Evolutionary conservation across 2,329 filamentous ascomycete species (phyloP).

Genomic region (Aspergillus floridensis): DNA sequence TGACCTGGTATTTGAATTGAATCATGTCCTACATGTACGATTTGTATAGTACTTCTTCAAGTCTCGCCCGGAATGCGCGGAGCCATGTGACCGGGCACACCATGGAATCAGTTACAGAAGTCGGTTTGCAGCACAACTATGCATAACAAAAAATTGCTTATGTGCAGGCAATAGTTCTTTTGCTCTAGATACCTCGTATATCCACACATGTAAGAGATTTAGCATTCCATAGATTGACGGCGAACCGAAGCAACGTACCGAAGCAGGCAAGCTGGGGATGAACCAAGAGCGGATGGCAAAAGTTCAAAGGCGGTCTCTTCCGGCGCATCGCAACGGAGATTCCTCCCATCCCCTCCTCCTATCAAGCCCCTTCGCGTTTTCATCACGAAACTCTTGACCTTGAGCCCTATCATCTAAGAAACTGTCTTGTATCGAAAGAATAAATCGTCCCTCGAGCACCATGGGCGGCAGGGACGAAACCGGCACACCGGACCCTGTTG

Average conservation of each 20-base stretch:
- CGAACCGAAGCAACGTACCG: background rate
- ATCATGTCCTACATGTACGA: constrained; percentile 1
- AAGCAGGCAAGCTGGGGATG: constrained; percentile 4
- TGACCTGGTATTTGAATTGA: constrained; percentile 10
- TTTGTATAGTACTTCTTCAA: background rate
- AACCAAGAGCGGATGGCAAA: constrained; percentile 18
- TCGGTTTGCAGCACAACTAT: background rate
- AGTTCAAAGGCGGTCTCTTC: constrained; percentile 22
- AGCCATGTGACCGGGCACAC: background rate
- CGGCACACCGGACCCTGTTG: constrained; percentile 58
- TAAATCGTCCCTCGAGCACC: constrained; percentile 15
- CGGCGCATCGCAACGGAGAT: constrained; percentile 10
- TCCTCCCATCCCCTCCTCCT: constrained; percentile 18
- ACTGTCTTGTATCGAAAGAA: background rate
- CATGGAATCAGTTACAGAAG: background rate
- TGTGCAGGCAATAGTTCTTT: background rate
- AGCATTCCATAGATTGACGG: background rate
- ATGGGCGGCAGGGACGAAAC: constrained; percentile 60
- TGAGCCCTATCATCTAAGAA: constrained; percentile 10
- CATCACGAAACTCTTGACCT: constrained; percentile 13
- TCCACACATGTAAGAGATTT: background rate
- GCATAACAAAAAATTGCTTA: background rate
- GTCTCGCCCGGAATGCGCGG: background rate
- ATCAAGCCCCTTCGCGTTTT: constrained; percentile 6
- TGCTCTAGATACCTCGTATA: background rate